A percentile compares a stretch with the other conserved stretches of the same genome.
Evolutionary conservation across 2,329 filamentous ascomycete species (phyloP).

Genomic region (Sporothrix brasiliensis): DNA sequence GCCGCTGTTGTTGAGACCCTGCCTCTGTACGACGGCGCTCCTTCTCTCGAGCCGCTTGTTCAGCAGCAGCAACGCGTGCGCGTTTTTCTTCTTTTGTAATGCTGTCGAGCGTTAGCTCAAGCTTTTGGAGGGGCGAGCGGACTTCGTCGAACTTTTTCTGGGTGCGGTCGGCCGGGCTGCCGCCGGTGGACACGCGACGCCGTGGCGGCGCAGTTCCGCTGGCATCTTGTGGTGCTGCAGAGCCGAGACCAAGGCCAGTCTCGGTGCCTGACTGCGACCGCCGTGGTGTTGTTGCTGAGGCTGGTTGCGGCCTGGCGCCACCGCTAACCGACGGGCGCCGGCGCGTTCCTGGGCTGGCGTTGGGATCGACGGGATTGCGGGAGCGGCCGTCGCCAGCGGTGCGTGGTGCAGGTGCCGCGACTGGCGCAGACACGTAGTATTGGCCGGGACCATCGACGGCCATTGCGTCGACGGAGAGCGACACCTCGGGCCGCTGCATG

Average conservation of each 20-base stretch:
- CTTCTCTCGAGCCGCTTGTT: constrained; percentile 69
- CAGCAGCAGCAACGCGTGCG: constrained; percentile 79
- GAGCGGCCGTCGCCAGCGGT: constrained; percentile 23
- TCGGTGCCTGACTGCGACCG: constrained; percentile 7
- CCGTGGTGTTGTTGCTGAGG: constrained; percentile 35
- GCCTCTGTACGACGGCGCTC: constrained; percentile 45
- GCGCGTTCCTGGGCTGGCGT: constrained; percentile 36
- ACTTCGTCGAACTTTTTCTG: constrained; percentile 72
- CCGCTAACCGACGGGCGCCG: constrained; percentile 33
- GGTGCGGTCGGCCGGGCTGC: constrained; percentile 47
- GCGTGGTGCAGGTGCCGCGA: neutral
- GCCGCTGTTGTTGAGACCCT: constrained; percentile 16
- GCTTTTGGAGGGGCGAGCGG: constrained; percentile 86
- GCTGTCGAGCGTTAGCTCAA: constrained; percentile 86
- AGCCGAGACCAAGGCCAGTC: neutral
- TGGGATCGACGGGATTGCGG: constrained; percentile 39
- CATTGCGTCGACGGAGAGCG: constrained; percentile 33
- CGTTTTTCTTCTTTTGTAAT: constrained; percentile 97
- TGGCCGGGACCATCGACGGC: constrained; percentile 39
- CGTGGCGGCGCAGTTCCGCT: neutral
- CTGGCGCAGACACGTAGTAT: constrained; percentile 41
- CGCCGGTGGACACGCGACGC: constrained; percentile 32
- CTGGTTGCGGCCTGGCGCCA: constrained; percentile 29
- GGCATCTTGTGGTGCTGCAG: neutral
- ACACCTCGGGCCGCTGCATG: constrained; percentile 36